phyloP scores from a whole-genome alignment of 495 filamentous ascomycete genomes.

The Annulohypoxylon stygium region DNA sequence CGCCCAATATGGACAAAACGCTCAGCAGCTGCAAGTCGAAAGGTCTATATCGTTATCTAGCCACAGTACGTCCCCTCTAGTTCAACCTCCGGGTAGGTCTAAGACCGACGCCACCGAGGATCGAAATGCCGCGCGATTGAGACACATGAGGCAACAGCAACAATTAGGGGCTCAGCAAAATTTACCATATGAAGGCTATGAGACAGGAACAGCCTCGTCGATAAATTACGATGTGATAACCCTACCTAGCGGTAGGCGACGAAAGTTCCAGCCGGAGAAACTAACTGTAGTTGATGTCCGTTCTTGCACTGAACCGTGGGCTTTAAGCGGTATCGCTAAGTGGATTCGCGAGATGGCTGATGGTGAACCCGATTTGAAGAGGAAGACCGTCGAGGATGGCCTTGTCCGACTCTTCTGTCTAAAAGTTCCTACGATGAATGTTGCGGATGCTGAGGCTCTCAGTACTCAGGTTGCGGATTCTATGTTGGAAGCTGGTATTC shows the following conservation, averaged over 20 bases:
- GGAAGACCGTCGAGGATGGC: constrained; percentile 84
- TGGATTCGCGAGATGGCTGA: constrained; percentile 93
- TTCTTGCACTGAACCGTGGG: constrained; percentile 91
- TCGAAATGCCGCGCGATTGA: constrained; percentile 66
- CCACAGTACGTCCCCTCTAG: constrained; percentile 82
- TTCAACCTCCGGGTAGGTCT: constrained; percentile 85
- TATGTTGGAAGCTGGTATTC: constrained; percentile 82
- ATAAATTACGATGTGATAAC: constrained; percentile 76
- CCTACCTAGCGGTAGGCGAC: constrained; percentile 75
- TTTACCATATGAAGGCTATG: constrained; percentile 62
- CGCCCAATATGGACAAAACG: constrained; percentile 54
- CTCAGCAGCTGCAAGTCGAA: constrained; percentile 71
- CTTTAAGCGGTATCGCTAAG: constrained; percentile 83
- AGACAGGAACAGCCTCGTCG: constrained; percentile 65
- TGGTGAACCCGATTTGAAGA: constrained; percentile 83
- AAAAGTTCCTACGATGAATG: constrained; percentile 99
- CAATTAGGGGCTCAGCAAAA: constrained; percentile 61
- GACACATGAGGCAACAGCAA: constrained; percentile 69
- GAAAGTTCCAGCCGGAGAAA: constrained; percentile 89
- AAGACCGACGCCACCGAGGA: constrained; percentile 91
- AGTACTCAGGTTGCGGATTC: constrained; percentile 81
- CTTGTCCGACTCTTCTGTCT: constrained; percentile 92
- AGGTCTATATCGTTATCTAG: constrained; percentile 87
- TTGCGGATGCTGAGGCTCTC: constrained; percentile 92
- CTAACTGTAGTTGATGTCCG: constrained; percentile 86